Conservation (phyloP, 129 eudicot genomes). For the Dittrichia graveolens region DNA sequence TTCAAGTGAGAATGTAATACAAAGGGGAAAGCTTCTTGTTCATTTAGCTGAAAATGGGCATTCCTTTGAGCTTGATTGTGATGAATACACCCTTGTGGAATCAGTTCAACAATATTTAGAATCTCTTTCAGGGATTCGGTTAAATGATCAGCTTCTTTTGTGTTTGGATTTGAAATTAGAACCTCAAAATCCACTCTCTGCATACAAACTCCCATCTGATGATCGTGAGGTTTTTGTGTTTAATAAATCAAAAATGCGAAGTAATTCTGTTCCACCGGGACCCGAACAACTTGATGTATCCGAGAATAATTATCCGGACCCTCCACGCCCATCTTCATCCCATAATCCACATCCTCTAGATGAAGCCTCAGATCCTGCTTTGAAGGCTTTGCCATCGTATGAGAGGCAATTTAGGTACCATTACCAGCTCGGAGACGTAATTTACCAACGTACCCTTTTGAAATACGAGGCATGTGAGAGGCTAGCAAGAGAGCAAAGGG, state of each 20-base stretch:
- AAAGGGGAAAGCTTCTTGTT: conserved; percentile 77
- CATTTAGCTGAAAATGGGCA: conserved; percentile 95
- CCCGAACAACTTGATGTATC: conserved; percentile 52
- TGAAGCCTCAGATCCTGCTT: conserved; percentile 89
- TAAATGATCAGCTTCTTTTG: conserved; percentile 80
- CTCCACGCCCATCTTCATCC: conserved; percentile 45
- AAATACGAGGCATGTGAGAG: conserved; percentile 60
- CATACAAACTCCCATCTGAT: conserved; percentile 84
- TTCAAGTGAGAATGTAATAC: conserved; percentile 57
- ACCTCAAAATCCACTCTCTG: conserved; percentile 66
- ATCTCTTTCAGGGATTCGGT: conserved; percentile 60
- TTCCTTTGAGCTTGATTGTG: conserved; percentile 75
- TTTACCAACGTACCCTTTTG: conserved; percentile 55
- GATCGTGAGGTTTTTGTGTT: conserved; percentile 81
- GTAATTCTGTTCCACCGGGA: conserved; percentile 60
- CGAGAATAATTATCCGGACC: conserved; percentile 55
- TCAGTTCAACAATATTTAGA: conserved; percentile 64
- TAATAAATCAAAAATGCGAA: conserved; percentile 80
- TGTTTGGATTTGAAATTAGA: conserved; percentile 85
- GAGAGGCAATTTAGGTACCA: conserved; percentile 90
- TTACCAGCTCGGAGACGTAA: conserved; percentile 70
- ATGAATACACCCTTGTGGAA: conserved; percentile 77
- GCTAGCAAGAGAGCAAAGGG: conserved; percentile 76
- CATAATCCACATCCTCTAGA: conserved; percentile 78
- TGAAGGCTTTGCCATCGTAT: conserved; percentile 86